Evolutionary conservation across 495 filamentous ascomycete genomes (phyloP), one percentile per base, ranked within the genome.

Genomic region (Tuber melanosporum): DNA sequence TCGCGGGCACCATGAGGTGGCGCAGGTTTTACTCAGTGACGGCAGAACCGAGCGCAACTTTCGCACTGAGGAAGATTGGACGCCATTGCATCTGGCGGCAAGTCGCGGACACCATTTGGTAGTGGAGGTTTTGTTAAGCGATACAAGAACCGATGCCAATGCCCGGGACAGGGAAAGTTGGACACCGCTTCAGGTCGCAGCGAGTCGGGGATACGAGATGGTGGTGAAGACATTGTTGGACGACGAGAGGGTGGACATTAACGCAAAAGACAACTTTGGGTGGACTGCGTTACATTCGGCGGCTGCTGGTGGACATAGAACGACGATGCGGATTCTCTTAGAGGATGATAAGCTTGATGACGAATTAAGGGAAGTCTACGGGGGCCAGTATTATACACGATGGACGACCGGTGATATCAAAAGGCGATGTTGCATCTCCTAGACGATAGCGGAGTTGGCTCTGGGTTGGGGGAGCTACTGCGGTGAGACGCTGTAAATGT

Each of bases 191-290:
- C 47, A 52, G 47, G 47, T 22, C n/a, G 47, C 47, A 52, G 47
- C 47, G 47, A 52, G 47, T n/a, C 47, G 20, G 47, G 47, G 47
- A n/a, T 52, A 52, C 47, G 47, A 0, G 20, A 52, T 52, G 47
- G 47, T 52, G 47, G 47, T 52, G 20, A 52, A 52, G 47, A n/a
- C 47, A 22, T n/a, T 52, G 22, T 36, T 66, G 57, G 57, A 66
- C 12, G 57, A 66, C 57, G 57, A 66, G 57, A 36, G 32, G 57
- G 57, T 66, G 57, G 57, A 66, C 26, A 66, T 66, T 66, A 66
- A 66, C 57, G 57, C 57, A 66, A 66, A 12, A 36, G 57, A 66
- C 57, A 66, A 66, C 12, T 36, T 6, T 36, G 57, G 26, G 57
- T 66, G 26, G 26, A 66, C 26, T 26, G 57, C 57, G 57, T 36